A percentile compares a stretch with the other conserved stretches of the same genome.
These are phyloP conservation scores for Syzygium malaccense DNA, from an alignment of 441 rosid genomes.

Conservation along the genomic window DNA sequence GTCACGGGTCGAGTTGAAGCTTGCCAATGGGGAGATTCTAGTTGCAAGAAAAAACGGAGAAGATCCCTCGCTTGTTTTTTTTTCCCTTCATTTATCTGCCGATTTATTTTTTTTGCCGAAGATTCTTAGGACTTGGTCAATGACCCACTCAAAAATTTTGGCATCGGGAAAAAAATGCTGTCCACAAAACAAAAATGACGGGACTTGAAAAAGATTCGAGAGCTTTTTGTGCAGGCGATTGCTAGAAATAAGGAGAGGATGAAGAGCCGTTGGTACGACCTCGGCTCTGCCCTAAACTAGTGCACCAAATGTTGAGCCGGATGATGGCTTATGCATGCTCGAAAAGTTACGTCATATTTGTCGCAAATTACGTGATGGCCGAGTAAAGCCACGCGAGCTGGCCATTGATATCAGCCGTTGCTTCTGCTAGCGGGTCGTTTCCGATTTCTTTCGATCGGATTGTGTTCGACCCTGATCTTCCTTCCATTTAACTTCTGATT, in stretches of 20 bases:
- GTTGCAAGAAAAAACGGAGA: neutral
- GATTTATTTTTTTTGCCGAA: neutral
- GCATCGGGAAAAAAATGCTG: neutral
- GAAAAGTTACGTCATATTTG: neutral
- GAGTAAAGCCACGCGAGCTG: neutral
- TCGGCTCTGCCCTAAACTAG: neutral
- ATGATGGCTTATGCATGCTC: neutral
- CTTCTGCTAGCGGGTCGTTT: neutral
- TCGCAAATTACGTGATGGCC: neutral
- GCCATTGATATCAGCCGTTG: neutral
- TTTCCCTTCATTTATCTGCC: neutral
- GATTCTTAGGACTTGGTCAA: neutral
- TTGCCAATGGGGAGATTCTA: neutral
- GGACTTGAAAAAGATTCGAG: neutral
- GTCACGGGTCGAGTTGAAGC: neutral
- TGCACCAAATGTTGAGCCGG: neutral
- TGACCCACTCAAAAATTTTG: neutral
- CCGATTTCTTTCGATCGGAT: neutral
- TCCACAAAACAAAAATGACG: neutral
- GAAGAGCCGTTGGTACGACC: neutral
- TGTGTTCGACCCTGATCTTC: neutral
- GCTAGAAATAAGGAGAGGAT: neutral
- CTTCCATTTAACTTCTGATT: neutral
- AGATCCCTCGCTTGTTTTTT: neutral
- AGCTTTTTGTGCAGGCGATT: neutral